Evolutionary conservation across 306 rosid genomes (phyloP).

Genomic region (Casuarina equisetifolia): DNA sequence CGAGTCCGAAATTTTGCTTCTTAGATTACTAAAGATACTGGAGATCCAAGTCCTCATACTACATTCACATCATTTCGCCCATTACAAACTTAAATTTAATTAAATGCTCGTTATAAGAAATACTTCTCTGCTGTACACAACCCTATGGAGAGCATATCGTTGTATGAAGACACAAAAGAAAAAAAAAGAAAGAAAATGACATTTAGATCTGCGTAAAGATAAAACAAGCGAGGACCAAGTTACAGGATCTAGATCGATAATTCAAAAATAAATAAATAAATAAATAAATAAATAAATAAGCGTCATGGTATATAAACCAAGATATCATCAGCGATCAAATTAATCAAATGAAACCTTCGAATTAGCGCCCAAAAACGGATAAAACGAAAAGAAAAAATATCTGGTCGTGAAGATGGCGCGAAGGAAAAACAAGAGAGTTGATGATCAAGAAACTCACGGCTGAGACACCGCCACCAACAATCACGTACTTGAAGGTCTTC

Average conservation of each 20-base stretch:
- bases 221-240: not conserved
- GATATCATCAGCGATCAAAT: not conserved
- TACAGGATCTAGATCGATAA: not conserved
- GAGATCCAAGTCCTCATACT: not conserved
- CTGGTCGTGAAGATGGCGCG: not conserved
- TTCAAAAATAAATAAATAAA: not conserved
- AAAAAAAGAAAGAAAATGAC: not conserved
- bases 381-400: not conserved
- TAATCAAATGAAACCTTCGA: not conserved
- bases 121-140: not conserved
- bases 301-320: not conserved
- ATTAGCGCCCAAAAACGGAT: not conserved
- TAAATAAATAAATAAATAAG: no score
- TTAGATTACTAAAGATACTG: not conserved
- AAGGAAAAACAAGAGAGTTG: not conserved
- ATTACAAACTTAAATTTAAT: not conserved
- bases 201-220: slow-evolving; percentile 24
- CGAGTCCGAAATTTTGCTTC: not conserved
- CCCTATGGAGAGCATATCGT: not conserved
- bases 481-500: slow-evolving; percentile 74
- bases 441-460: slow-evolving; percentile 64
- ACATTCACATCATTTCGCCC: not conserved
- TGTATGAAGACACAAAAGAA: slow-evolving; percentile 9
- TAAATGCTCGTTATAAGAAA: not conserved
- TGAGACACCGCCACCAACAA: slow-evolving; percentile 91